Evolutionary conservation across 2,329 filamentous ascomycete genomes (phyloP), one percentile per base, ranked within the genome.

Genomic region (Penicillium sp.): DNA sequence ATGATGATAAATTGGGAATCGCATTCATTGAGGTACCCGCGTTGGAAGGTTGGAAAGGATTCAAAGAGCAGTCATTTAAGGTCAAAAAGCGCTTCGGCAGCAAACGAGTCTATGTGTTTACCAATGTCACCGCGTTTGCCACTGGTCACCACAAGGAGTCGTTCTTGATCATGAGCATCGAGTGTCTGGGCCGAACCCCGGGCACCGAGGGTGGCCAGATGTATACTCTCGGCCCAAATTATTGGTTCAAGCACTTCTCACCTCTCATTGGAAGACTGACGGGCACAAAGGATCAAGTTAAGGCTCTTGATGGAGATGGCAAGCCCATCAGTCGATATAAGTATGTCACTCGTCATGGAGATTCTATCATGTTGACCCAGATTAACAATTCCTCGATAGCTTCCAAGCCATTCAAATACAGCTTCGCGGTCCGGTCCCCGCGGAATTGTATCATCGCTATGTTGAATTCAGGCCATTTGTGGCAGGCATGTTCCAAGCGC

Each of bases 341-440:
- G 88, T 90, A 78, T 62, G 86, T 78, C 8, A 16, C n/a, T 48
- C 19, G 3, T n/a, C 31, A 26, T n/a, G 7, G 3, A 37, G 2
- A 10, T 13, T 23, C 7, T 4, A 42, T 25, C 3, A 19, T 16
- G 33, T 33, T 1, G n/a, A 19, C 10, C 25, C 29, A 6, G 16
- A 19, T n/a, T 50, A 42, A 50, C 11, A 19, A 42, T 13, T 13
- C 8, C 14, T 26, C 27, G 26, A 31, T 19, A 93, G 90, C 74
- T 98, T 98, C 76, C 93, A 96, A 81, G 91, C 93, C 39, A 93
- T 92, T 72, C 90, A 97, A 73, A 87, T 97, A 68, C 93, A 97
- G 72, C 83, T 98, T 8, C 81, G 84, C 46, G 93, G 93, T 0
- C 93, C 93, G 0, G 88, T 95, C 0, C 93, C 93, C 0, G 79